Base-by-base conservation (phyloP, 225 moss, liverwort and hornwort species). In the Physcomitrium patens region DNA sequence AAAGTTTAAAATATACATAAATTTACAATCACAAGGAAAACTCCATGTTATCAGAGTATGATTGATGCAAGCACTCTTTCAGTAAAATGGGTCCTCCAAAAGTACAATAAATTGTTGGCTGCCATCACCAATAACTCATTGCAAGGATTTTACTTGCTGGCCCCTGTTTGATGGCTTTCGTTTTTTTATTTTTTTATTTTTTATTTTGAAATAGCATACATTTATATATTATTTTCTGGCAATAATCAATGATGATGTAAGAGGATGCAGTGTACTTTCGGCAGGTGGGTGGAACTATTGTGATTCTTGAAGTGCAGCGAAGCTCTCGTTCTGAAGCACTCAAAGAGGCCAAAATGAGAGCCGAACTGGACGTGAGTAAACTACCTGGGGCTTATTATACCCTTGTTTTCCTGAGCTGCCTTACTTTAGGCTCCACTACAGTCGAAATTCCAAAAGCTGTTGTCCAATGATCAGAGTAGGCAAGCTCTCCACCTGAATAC, bases 271-370 rank as follows among this genome's bases (percentile, higher is more conserved):
- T 16, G 18, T 68, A 3, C 0, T 28, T 12, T 11, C 63, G 76
- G 61, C 68, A 87, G 80, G 89, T 89, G 22, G 84, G 75, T 26
- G 89, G 87, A 69, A 80, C 84, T 20, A 75, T 82, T 17, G 84
- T 89, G 59, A 78, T 89, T 61, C 84, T 85, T 73, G 86, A 87
- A 80, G 87, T 87, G 55, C 84, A 87, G 24, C 17, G 76, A 10
- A 85, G 73, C 20, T 70, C 84, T 0, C 56, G 49, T 17, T 85
- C 71, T 0, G 82, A 85, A 76, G 84, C 82, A 71, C 73, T 76
- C 17, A 76, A 78, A 74, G 84, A 87, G 56, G 71, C 75, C 57
- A 67, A 82, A 68, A 77, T 80, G 75, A 65, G 6, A 10, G 75
- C 59, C 0, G 86, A 89, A 49, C 61, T 84, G 72, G 76, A 82